Conservation (phyloP, 1,284 basidiomycete species). For the Bondarzewia mesenterica region DNA sequence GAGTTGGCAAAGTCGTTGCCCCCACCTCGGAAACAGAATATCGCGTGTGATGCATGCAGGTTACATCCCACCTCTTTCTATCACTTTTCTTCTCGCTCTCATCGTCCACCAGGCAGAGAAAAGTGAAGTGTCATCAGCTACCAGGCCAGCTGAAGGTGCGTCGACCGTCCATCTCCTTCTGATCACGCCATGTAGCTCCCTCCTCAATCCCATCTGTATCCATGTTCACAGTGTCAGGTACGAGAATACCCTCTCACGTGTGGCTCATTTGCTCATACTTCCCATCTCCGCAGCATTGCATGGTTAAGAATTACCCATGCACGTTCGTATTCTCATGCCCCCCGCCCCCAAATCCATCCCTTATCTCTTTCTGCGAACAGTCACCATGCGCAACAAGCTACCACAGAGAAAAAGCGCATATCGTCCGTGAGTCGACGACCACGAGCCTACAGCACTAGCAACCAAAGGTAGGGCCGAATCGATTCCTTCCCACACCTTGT, state of each 20-base stretch:
- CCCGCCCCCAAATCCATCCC: conserved; percentile 12
- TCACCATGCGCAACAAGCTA: conserved; percentile 73
- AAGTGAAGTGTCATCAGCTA: conserved; percentile 76
- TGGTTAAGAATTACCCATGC: conserved; percentile 77
- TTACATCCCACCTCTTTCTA: conserved; percentile 18
- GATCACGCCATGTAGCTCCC: background rate
- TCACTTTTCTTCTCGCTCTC: background rate
- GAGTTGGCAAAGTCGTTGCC: conserved; percentile 68
- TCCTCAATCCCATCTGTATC: conserved; percentile 5
- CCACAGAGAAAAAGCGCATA: conserved; percentile 70
- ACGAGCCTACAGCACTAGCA: conserved; percentile 43
- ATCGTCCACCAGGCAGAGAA: conserved; percentile 47
- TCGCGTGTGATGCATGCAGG: conserved; percentile 86
- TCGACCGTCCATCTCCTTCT: conserved; percentile 13
- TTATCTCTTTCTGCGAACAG: conserved; percentile 30
- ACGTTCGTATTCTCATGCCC: conserved; percentile 42
- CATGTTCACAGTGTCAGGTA: conserved; percentile 12
- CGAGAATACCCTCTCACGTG: conserved; percentile 2
- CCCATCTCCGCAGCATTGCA: conserved; percentile 50
- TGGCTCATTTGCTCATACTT: conserved; percentile 7
- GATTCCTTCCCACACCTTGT: background rate
- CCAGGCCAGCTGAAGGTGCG: conserved; percentile 71
- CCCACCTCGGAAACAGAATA: conserved; percentile 80
- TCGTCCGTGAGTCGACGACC: conserved; percentile 47
- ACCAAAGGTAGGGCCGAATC: conserved; percentile 29